Conservation (phyloP, 2,329 filamentous ascomycete species). For the Pestalotiopsis fici region DNA sequence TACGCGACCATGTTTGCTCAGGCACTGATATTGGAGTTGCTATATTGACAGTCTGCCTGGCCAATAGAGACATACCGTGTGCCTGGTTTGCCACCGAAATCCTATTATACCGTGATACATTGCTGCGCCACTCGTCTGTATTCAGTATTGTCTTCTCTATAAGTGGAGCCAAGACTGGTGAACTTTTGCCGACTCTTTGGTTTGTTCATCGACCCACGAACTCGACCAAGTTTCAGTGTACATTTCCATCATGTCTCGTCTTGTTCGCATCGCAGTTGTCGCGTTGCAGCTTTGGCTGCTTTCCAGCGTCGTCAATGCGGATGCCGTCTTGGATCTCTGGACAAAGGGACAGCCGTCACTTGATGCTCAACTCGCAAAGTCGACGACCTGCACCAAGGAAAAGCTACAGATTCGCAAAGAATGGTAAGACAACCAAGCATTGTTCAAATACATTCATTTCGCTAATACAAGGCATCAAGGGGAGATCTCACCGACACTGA, state of each 20-base stretch:
- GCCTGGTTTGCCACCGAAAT: not conserved
- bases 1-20: not conserved
- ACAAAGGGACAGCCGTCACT: constrained; percentile 20
- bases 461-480: constrained; percentile 7
- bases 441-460: not conserved
- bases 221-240: not conserved
- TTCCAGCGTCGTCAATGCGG: constrained; percentile 13
- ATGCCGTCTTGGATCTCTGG: constrained; percentile 25
- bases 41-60: not conserved
- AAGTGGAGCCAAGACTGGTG: constrained; percentile 4
- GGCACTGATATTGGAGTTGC: not conserved
- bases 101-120: not conserved
- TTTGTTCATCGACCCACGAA: not conserved
- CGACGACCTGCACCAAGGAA: constrained; percentile 21
- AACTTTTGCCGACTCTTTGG: not conserved
- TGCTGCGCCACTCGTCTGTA: not conserved
- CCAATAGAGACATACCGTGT: not conserved
- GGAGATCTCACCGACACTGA: constrained; percentile 15
- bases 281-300: constrained; percentile 11
- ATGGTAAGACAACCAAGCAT: constrained; percentile 16
- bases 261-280: constrained; percentile 7
- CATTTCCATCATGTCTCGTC: constrained; percentile 9
- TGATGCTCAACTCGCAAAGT: constrained; percentile 22
- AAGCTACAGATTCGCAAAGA: constrained; percentile 23
- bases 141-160: not conserved